Base-by-base conservation (phyloP, 2,329 filamentous ascomycete species). In the Cadophora luteo-olivacea region DNA sequence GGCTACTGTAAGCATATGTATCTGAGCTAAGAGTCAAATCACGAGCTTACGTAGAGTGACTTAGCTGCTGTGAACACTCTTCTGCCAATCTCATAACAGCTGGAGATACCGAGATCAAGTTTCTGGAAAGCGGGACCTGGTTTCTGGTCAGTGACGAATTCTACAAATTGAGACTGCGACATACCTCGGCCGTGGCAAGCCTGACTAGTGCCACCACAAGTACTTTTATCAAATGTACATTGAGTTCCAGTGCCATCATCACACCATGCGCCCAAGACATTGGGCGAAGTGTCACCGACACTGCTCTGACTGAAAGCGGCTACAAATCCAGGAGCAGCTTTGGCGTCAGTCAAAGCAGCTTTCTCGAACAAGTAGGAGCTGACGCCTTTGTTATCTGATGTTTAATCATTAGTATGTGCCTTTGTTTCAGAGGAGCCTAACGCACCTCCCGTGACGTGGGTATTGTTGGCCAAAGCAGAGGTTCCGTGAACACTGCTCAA, bases 251-350 rank as follows among this genome's bases (percentile, higher is more conserved):
- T 90, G 1, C 92, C 92, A 78, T 96, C 94, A 77, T 97, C 94
- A 74, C 94, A 97, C 82, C 88, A 97, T 1, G 94, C 92, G 0
- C 94, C 94, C 1, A 92, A 84, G 0, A 94, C 87, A 74, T 97
- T 97, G 1, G 94, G 94, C 0, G 91, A 92, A 0, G 93, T 97
- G 76, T 97, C 95, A 41, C 93, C 95, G 9, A 97, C 93, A 72
- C 91, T 97, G 12, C 94, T 89, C 78, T 97, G 95, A 2, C 93
- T 96, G 79, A 97, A 97, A 12, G 93, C 94, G 7, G 94, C 94
- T 1, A 97, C 92, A 73, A 97, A 97, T 12, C 85, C 86, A 1
- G 87, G 82, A 0, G 86, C 85, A n/a, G 89, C 89, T 16, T 81
- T 84, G 1, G 82, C 74, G 45, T 87, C 84, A n/a, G 78, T 81